Conservation (phyloP, 768 basidiomycete species). For the Suillus subluteus region DNA sequence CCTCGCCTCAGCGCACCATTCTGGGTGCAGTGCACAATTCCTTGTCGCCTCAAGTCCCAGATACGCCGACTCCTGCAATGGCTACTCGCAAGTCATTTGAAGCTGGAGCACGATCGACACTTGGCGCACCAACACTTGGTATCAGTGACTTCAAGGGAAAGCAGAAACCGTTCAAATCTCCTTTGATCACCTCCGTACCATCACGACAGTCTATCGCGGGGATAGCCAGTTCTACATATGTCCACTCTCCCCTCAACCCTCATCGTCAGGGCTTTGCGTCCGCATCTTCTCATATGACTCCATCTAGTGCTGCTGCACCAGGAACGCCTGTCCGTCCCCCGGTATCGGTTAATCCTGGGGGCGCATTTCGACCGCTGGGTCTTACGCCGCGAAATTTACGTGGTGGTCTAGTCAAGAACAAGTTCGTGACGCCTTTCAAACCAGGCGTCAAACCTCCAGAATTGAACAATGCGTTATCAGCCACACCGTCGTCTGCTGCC, state of each 20-base stretch:
- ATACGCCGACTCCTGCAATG: slow-evolving; percentile 43
- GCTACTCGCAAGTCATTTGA: slow-evolving; percentile 30
- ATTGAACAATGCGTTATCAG: not conserved
- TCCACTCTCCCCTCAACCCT: slow-evolving; percentile 23
- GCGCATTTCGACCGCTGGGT: slow-evolving; percentile 25
- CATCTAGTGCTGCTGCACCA: slow-evolving; percentile 16
- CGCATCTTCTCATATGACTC: slow-evolving; percentile 14
- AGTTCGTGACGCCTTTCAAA: slow-evolving; percentile 71
- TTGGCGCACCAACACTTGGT: slow-evolving; percentile 14
- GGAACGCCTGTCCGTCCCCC: slow-evolving; percentile 42
- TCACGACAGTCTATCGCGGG: slow-evolving; percentile 16
- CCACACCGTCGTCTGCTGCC: slow-evolving; percentile 9
- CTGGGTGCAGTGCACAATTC: slow-evolving; percentile 44
- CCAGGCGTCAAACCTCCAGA: slow-evolving; percentile 49
- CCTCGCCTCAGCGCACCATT: slow-evolving; percentile 31
- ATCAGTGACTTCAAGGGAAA: slow-evolving; percentile 15
- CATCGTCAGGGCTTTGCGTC: slow-evolving; percentile 9
- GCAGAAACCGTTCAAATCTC: slow-evolving; percentile 51
- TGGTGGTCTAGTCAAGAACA: slow-evolving; percentile 36
- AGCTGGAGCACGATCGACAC: slow-evolving; percentile 17
- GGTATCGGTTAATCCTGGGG: slow-evolving; percentile 17
- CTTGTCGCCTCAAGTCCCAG: slow-evolving; percentile 31
- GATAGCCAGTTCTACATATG: slow-evolving; percentile 37
- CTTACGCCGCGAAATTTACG: slow-evolving; percentile 27
- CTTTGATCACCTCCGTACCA: slow-evolving; percentile 34